These are phyloP conservation scores for Phylloboletellus chloephorus DNA, from an alignment of 1,284 basidiomycete species.

Conservation along the genomic window DNA sequence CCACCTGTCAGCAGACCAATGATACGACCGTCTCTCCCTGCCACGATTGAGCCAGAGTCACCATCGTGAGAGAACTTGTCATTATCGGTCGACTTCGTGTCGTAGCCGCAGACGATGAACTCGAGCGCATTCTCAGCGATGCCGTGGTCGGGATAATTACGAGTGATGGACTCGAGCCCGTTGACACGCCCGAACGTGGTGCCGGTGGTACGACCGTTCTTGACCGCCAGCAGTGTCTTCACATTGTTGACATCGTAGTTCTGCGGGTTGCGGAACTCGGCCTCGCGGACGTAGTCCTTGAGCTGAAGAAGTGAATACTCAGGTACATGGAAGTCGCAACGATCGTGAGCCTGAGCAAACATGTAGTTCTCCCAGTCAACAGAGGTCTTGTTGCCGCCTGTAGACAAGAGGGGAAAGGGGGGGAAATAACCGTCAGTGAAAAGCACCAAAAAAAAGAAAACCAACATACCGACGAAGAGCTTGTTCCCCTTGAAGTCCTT, in stretches of 20 bases:
- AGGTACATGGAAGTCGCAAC: neutral
- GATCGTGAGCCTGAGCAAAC: neutral
- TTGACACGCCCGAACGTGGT: slow-evolving; percentile 1
- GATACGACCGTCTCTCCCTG: neutral
- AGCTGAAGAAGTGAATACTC: neutral
- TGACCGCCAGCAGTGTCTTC: neutral
- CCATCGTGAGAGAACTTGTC: neutral
- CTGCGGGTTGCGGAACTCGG: slow-evolving; percentile 1
- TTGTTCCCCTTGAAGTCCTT: slow-evolving; percentile 24
- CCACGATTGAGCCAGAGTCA: neutral
- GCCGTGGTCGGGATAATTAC: neutral
- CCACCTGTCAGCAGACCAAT: neutral
- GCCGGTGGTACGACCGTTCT: neutral
- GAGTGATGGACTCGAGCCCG: neutral
- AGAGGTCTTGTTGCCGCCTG: neutral
- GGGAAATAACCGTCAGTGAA: slow-evolving; percentile 6
- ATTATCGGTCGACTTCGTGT: neutral
- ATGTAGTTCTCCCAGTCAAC: neutral
- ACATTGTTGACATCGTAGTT: neutral
- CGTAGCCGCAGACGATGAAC: neutral
- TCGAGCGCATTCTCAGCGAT: neutral
- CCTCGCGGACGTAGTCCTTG: neutral
- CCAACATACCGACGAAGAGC: slow-evolving; percentile 13
- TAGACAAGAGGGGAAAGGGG: too few species aligned
- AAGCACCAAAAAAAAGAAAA: slow-evolving; percentile 14